Evolutionary conservation across 2,329 filamentous ascomycete species (phyloP).

Genomic region (Calonectria naviculata): DNA sequence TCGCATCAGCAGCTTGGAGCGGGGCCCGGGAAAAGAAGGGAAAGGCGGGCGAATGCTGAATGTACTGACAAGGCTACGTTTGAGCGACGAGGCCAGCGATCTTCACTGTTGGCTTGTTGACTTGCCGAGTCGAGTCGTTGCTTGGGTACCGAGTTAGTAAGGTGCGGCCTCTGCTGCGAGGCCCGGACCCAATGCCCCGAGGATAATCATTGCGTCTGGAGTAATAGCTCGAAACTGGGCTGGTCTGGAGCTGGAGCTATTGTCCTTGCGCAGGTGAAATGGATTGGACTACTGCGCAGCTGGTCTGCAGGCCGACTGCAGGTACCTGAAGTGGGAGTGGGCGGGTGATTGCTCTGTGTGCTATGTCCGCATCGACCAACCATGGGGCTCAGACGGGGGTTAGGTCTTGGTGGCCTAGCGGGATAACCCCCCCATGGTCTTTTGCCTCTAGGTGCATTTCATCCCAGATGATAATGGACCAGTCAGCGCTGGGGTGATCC

Average conservation of each 20-base stretch:
- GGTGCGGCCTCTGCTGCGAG: not conserved
- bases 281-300: not conserved
- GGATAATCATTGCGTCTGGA: not conserved
- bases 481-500: constrained; percentile 4
- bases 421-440: not conserved
- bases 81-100: not conserved
- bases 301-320: not conserved
- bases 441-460: constrained; percentile 19
- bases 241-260: not conserved
- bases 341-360: not conserved
- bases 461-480: constrained; percentile 13
- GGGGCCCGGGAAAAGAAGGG: not conserved
- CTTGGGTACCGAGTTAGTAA: not conserved
- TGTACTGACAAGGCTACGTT: not conserved
- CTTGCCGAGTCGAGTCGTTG: not conserved
- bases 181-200: not conserved
- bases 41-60: not conserved
- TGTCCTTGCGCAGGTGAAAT: not conserved
- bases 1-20: not conserved
- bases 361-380: constrained; percentile 14
- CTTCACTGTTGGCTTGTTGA: not conserved
- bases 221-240: not conserved
- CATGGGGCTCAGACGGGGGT: constrained; percentile 13
- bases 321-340: constrained; percentile 14
- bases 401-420: constrained; percentile 1